Evolutionary conservation across 2,329 filamentous ascomycete species (phyloP).

Genomic region (Arthrobotrys megalospora): DNA sequence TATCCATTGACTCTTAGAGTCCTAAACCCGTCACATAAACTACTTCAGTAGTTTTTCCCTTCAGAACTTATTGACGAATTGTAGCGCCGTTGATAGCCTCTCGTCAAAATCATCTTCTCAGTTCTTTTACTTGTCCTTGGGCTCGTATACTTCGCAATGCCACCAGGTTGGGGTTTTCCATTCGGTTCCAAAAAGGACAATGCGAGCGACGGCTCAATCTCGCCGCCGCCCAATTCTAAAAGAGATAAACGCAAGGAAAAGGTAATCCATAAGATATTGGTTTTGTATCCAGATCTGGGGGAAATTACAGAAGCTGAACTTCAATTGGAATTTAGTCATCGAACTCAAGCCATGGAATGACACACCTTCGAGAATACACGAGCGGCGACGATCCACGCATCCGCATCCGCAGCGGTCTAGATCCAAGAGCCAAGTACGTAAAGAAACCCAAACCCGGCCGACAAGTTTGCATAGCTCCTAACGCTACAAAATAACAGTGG

Average conservation of each 20-base stretch:
- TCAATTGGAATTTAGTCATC: background rate
- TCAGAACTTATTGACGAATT: no score
- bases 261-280: constrained; percentile 10
- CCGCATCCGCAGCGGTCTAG: constrained; percentile 33
- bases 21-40: background rate
- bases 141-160: constrained; percentile 22
- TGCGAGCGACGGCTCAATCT: constrained; percentile 42
- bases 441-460: background rate
- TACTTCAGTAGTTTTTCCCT: background rate
- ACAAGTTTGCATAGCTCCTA: background rate
- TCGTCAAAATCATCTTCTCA: background rate
- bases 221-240: constrained; percentile 20
- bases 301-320: background rate
- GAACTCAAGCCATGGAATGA: constrained; percentile 32
- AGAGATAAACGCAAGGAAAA: constrained; percentile 21
- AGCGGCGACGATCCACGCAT: constrained; percentile 37
- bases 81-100: background rate
- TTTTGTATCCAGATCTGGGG: no score
- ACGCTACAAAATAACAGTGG: constrained; percentile 14
- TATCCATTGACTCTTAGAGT: constrained; percentile 3
- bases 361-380: constrained; percentile 33
- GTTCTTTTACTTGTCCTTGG: background rate
- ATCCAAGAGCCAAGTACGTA: constrained; percentile 46
- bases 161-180: constrained; percentile 4
- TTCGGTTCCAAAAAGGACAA: constrained; percentile 45